Percentiles rank a stretch among this genome's conserved stretches.
Evolutionary conservation across 106 monocot genomes (phyloP).

Genomic region (Ottelia alismoides): DNA sequence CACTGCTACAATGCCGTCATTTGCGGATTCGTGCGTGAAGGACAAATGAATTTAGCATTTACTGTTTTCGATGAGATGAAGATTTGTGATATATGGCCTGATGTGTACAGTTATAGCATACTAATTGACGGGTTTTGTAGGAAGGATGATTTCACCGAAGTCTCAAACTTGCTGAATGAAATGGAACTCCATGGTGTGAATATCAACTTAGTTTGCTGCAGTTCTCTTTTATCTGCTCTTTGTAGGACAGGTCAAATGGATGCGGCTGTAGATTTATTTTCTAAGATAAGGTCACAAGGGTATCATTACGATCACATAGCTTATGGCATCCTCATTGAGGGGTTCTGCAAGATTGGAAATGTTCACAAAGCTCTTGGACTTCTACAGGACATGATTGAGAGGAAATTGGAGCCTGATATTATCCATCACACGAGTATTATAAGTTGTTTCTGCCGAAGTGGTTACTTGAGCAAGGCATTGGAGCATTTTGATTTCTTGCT

Average conservation of each 20-base stretch:
- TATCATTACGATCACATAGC: slow-evolving; percentile 6
- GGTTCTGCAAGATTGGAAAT: slow-evolving; percentile 14
- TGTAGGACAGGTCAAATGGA: slow-evolving; percentile 9
- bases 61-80: slow-evolving; percentile 12
- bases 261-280: slow-evolving; percentile 5
- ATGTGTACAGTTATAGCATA: slow-evolving; percentile 18
- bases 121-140: slow-evolving; percentile 20
- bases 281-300: slow-evolving; percentile 4
- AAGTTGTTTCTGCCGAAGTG: slow-evolving; percentile 8
- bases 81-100: too few relatives aligned
- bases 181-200: slow-evolving; percentile 14
- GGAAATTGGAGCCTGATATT: slow-evolving; percentile 15
- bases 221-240: slow-evolving; percentile 13
- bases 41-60: slow-evolving; percentile 1
- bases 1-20: slow-evolving; percentile 23
- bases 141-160: slow-evolving; percentile 7
- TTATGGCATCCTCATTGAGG: slow-evolving; percentile 18
- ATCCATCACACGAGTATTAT: slow-evolving; percentile 19
- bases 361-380: slow-evolving; percentile 7
- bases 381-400: slow-evolving; percentile 10
- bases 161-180: slow-evolving; percentile 4
- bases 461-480: slow-evolving; percentile 13
- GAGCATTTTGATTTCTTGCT: slow-evolving; percentile 7
- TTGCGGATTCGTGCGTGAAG: slow-evolving; percentile 8
- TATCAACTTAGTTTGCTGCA: slow-evolving; percentile 13